Evolutionary conservation across 106 monocot species (phyloP).

Genomic region (Acanthochlamys bracteata): DNA sequence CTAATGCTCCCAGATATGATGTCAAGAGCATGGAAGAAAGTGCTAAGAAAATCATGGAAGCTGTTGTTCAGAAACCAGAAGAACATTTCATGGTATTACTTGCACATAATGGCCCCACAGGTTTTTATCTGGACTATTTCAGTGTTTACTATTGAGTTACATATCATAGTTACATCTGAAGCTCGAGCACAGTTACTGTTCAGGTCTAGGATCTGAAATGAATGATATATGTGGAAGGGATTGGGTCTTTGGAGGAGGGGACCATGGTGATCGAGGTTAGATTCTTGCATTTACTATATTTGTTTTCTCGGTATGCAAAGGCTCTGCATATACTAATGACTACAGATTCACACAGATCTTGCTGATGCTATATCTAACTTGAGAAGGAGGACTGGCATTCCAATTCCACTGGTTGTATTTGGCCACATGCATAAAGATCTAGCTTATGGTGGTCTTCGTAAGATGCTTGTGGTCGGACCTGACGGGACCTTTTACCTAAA

Average conservation of each 20-base stretch:
- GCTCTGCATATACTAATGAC: too few species aligned
- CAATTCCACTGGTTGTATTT: constrained; percentile 76
- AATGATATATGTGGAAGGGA: constrained; percentile 84
- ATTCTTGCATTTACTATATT: background rate
- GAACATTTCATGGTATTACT: constrained; percentile 57
- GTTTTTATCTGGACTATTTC: constrained; percentile 11
- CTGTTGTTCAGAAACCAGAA: constrained; percentile 45
- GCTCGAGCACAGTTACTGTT: background rate
- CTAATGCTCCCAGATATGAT: constrained; percentile 65
- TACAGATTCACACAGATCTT: constrained; percentile 46
- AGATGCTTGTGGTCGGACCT: constrained; percentile 55
- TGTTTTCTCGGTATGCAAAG: too few species aligned
- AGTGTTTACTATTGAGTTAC: background rate
- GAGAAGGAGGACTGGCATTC: constrained; percentile 25
- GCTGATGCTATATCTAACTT: constrained; percentile 59
- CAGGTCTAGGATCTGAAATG: constrained; percentile 65
- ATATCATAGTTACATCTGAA: background rate
- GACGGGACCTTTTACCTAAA: constrained; percentile 76
- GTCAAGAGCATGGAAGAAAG: constrained; percentile 77
- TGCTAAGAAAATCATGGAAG: constrained; percentile 61
- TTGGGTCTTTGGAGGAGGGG: constrained; percentile 75
- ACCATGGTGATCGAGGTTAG: constrained; percentile 89
- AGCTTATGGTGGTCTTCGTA: constrained; percentile 52
- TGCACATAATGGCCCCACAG: constrained; percentile 90
- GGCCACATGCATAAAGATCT: constrained; percentile 92